A percentile compares a stretch with the other conserved stretches of the same genome.
These are phyloP conservation scores for Pichia gijzeniarum DNA, from an alignment of 805 yeast species.

Conservation along the genomic window DNA sequence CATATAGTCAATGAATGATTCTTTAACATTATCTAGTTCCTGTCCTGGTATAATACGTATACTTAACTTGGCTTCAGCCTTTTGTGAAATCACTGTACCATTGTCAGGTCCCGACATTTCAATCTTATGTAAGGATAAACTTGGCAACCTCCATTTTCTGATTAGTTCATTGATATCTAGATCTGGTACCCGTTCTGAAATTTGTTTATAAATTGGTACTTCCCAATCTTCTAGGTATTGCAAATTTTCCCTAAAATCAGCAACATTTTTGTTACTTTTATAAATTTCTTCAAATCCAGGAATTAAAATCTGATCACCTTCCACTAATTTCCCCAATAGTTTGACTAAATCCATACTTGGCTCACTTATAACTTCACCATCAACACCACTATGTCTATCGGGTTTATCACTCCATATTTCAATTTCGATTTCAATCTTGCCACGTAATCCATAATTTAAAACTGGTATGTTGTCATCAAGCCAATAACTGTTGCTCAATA, in stretches of 20 bases:
- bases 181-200: constrained; percentile 35
- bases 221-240: constrained; percentile 41
- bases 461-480: constrained; percentile 84
- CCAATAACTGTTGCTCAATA: constrained; percentile 92
- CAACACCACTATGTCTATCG: constrained; percentile 93
- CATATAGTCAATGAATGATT: constrained; percentile 42
- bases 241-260: neutral
- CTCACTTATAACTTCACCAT: constrained; percentile 86
- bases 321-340: constrained; percentile 58
- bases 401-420: constrained; percentile 67
- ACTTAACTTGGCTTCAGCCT: constrained; percentile 70
- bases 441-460: constrained; percentile 88
- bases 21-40: constrained; percentile 52
- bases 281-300: constrained; percentile 39
- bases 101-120: constrained; percentile 87
- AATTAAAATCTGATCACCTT: constrained; percentile 48
- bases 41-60: constrained; percentile 89
- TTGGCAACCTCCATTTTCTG: constrained; percentile 85
- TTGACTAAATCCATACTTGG: constrained; percentile 84
- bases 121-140: constrained; percentile 78
- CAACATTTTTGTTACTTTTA: neutral
- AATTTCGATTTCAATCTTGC: constrained; percentile 77
- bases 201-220: constrained; percentile 51
- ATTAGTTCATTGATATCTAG: constrained; percentile 45
- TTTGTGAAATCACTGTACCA: constrained; percentile 81